phyloP scores from a whole-genome alignment of 495 filamentous ascomycete species.

The Immersiella caudata region DNA sequence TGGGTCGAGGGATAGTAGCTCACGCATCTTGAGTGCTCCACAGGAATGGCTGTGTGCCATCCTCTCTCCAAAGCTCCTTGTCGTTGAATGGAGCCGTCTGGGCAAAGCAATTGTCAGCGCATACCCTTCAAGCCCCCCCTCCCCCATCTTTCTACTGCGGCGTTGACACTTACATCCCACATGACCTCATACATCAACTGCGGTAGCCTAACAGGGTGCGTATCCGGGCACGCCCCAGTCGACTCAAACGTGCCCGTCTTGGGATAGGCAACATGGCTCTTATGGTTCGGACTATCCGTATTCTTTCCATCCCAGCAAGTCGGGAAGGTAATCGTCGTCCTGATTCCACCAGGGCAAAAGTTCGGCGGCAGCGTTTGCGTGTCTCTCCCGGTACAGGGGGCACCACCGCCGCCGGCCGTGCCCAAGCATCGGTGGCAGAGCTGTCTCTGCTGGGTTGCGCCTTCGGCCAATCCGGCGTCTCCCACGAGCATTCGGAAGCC shows the following conservation, averaged over 20 bases:
- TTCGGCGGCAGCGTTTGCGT: slow-evolving; percentile 45
- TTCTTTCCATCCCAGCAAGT: slow-evolving; percentile 59
- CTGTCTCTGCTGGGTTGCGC: slow-evolving; percentile 36
- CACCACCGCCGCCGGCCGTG: slow-evolving; percentile 47
- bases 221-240: slow-evolving; percentile 47
- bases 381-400: slow-evolving; percentile 51
- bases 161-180: slow-evolving; percentile 43
- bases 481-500: slow-evolving; percentile 49
- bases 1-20: not conserved
- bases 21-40: slow-evolving; percentile 53
- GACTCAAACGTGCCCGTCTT: slow-evolving; percentile 42
- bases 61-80: slow-evolving; percentile 46
- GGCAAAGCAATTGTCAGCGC: not conserved
- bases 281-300: slow-evolving; percentile 56
- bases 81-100: slow-evolving; percentile 46
- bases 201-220: slow-evolving; percentile 49
- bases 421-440: slow-evolving; percentile 51
- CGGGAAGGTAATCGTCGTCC: slow-evolving; percentile 51
- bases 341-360: slow-evolving; percentile 48
- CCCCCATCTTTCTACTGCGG: not conserved
- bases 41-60: slow-evolving; percentile 48
- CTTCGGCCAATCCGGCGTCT: slow-evolving; percentile 35
- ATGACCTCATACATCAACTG: slow-evolving; percentile 57
- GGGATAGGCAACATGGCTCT: slow-evolving; percentile 53
- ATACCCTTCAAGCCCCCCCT: not conserved